Evolutionary conservation across 192 early-diverging fungal genomes (phyloP), one percentile per base, ranked within the genome.

Genomic region (Phlyctochytrium planicorne): DNA sequence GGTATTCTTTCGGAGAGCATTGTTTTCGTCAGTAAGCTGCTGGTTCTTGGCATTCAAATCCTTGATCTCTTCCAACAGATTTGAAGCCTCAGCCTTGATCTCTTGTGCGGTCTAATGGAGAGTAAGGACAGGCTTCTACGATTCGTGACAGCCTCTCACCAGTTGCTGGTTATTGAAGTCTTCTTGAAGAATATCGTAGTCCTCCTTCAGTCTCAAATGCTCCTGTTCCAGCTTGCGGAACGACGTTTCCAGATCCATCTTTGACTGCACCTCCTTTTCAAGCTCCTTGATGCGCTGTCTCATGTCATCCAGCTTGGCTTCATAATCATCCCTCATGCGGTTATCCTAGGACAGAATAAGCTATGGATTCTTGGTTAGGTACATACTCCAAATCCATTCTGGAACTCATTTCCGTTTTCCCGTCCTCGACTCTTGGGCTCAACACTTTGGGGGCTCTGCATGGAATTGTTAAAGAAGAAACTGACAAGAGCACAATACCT

Each of bases 111-210:
- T 88, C 85, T 91, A 71, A 3, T 27, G 33, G 6, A 23, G 47
- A 32, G 16, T 16, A 47, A 47, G 20, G 40, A 47, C 10, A 47
- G 40, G 40, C 10, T n/a, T n/a, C n/a, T n/a, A n/a, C n/a, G n/a
- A n/a, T n/a, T n/a, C n/a, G n/a, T n/a, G n/a, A n/a, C n/a, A n/a
- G 12, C 12, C 40, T 50, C 55, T 68, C 64, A 90, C 89, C 73
- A 90, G 88, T 56, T 90, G 88, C 70, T 90, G 89, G 27, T 84
- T 84, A 53, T 80, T 78, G 74, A 87, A 89, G 53, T 91, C 90
- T 57, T 91, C 90, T 59, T 89, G 82, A 59, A 91, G 73, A 36
- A 81, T 82, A 47, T 82, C 83, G 60, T 78, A 87, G 34, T 89
- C 83, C 59, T 82, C 63, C 60, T 90, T 83, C 57, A 89, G 66